Evolutionary conservation across 257 asterid species (phyloP).

Genomic region (Coffea canephora): DNA sequence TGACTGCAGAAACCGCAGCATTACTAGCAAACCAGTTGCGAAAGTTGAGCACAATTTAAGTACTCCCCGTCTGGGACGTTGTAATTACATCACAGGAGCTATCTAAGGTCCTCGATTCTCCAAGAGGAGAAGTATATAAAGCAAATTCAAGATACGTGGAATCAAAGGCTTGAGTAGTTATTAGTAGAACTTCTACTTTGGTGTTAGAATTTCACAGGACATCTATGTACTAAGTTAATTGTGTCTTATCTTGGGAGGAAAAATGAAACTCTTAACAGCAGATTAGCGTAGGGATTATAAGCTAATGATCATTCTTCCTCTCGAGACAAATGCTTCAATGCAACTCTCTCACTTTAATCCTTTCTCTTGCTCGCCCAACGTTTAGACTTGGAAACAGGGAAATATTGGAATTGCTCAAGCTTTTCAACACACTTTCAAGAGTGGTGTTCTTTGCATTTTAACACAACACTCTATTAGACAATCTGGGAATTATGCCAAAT

Average conservation of each 20-base stretch:
- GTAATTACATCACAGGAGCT: background rate
- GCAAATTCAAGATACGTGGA: background rate
- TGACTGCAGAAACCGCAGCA: slow-evolving; percentile 28
- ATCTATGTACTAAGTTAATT: background rate
- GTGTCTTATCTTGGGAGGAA: background rate
- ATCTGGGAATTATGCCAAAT: background rate
- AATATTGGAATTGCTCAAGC: background rate
- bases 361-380: background rate
- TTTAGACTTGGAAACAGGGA: background rate
- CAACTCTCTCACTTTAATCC: too few species aligned
- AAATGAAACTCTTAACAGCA: background rate
- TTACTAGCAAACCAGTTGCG: background rate
- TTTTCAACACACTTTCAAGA: background rate
- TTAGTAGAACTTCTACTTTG: background rate
- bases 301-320: background rate
- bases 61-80: background rate
- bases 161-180: background rate
- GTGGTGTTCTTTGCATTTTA: background rate
- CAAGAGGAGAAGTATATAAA: background rate
- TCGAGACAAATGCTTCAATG: background rate
- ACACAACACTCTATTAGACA: background rate
- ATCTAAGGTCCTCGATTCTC: background rate
- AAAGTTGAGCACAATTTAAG: too few species aligned
- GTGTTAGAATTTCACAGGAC: background rate
- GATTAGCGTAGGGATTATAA: background rate